phyloP scores from a whole-genome alignment of 2,329 filamentous ascomycete genomes.

The Sporothrix pseudoabietina region DNA sequence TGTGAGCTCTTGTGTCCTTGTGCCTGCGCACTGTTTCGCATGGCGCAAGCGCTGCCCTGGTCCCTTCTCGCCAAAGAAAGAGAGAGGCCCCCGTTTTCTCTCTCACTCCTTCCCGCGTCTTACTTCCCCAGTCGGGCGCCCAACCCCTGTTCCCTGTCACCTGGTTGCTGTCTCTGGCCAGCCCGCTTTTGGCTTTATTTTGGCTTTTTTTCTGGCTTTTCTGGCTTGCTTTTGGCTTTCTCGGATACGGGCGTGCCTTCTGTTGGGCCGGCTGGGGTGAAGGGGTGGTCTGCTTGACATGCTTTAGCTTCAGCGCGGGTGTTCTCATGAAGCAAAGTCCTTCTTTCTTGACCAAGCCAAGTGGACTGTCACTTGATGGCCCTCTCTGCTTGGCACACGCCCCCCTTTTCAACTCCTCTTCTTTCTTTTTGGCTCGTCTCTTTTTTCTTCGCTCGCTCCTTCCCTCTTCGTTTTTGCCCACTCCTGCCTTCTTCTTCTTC shows the following conservation, averaged over 20 bases:
- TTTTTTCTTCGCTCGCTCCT: background rate
- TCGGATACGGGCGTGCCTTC: background rate
- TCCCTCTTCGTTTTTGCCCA: background rate
- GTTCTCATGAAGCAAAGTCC: background rate
- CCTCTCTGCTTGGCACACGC: background rate
- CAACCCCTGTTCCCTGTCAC: slow-evolving; percentile 16
- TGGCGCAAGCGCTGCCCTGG: slow-evolving; percentile 17
- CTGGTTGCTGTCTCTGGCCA: background rate
- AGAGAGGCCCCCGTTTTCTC: background rate
- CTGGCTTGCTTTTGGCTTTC: background rate
- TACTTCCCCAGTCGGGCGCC: slow-evolving; percentile 1
- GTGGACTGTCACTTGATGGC: slow-evolving; percentile 4
- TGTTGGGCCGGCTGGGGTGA: background rate
- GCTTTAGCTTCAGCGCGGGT: background rate
- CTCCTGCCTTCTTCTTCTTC: background rate
- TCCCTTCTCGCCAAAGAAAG: background rate
- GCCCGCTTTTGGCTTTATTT: background rate
- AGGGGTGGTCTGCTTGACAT: background rate
- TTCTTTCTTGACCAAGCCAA: background rate
- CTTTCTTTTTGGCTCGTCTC: slow-evolving; percentile 8
- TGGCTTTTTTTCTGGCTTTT: no score
- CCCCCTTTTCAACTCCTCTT: background rate
- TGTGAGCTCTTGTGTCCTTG: background rate
- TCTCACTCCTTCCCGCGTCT: background rate
- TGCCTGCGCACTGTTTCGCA: slow-evolving; percentile 5